These are phyloP conservation scores for Penicillium odoratum DNA, from an alignment of 495 filamentous ascomycete species.

Conservation along the genomic window DNA sequence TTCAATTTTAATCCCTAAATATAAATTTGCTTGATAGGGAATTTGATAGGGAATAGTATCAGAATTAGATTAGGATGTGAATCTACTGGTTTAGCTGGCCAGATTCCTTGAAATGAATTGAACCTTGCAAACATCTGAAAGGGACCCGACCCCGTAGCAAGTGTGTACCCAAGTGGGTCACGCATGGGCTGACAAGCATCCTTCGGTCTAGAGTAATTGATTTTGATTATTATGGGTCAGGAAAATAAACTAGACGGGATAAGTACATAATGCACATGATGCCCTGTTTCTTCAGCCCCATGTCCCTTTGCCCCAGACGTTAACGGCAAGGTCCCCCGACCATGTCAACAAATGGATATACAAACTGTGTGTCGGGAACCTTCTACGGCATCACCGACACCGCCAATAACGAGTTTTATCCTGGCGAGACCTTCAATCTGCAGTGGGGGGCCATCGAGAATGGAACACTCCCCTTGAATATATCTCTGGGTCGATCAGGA, in stretches of 20 bases:
- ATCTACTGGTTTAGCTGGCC: too few species aligned
- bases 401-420: constrained; percentile 6
- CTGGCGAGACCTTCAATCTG: constrained; percentile 4
- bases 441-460: constrained; percentile 6
- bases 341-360: constrained; percentile 9
- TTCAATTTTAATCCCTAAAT: neutral
- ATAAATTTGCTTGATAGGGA: neutral
- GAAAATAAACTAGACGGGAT: neutral
- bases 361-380: constrained; percentile 2
- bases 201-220: neutral
- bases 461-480: constrained; percentile 4
- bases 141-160: neutral
- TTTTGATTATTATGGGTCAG: neutral
- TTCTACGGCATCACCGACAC: constrained; percentile 9
- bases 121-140: too few species aligned
- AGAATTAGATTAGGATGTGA: too few species aligned
- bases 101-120: too few species aligned
- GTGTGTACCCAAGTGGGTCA: neutral
- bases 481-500: constrained; percentile 5
- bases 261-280: neutral
- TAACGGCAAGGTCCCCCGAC: neutral
- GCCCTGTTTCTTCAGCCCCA: neutral
- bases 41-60: neutral
- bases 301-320: neutral
- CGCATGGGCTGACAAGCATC: neutral